phyloP scores from a whole-genome alignment of 495 filamentous ascomycete species.

The Rusavskia elegans region DNA sequence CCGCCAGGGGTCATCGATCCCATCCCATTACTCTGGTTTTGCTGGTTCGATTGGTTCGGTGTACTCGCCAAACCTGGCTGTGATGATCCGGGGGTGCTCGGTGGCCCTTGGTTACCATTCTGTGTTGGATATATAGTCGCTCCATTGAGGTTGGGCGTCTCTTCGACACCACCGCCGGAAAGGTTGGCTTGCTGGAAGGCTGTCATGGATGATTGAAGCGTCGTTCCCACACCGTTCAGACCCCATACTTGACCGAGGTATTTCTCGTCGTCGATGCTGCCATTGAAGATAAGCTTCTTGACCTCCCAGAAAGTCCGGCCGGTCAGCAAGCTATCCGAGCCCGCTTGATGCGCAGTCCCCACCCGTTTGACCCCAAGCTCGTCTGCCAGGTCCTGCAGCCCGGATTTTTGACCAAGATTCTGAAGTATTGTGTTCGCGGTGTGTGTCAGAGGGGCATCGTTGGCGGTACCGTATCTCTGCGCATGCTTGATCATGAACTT shows the following conservation, averaged over 20 bases:
- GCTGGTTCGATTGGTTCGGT: slow-evolving; percentile 25
- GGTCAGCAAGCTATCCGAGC: slow-evolving; percentile 79
- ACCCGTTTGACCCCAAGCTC: slow-evolving; percentile 76
- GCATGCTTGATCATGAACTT: slow-evolving; percentile 93
- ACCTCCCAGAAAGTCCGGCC: slow-evolving; percentile 87
- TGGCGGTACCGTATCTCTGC: slow-evolving; percentile 45
- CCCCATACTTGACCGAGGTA: slow-evolving; percentile 82
- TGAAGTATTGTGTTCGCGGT: slow-evolving; percentile 51
- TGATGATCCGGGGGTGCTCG: slow-evolving; percentile 54
- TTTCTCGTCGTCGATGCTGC: slow-evolving; percentile 54
- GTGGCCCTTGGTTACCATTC: slow-evolving; percentile 35
- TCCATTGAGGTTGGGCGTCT: slow-evolving; percentile 39
- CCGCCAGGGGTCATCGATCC: slow-evolving; percentile 55
- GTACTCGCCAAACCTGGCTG: slow-evolving; percentile 39
- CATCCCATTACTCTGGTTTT: slow-evolving; percentile 35
- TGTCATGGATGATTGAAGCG: slow-evolving; percentile 12
- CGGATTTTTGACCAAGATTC: slow-evolving; percentile 70
- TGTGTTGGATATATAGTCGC: slow-evolving; percentile 31
- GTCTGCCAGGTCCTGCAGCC: slow-evolving; percentile 85
- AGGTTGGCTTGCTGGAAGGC: slow-evolving; percentile 14
- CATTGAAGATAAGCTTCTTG: slow-evolving; percentile 70
- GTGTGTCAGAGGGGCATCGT: slow-evolving; percentile 41
- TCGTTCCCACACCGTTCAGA: slow-evolving; percentile 37
- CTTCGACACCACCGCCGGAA: slow-evolving; percentile 16
- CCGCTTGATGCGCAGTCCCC: slow-evolving; percentile 76